Conservation (phyloP, 2,329 filamentous ascomycete species). For the Neocatenulostroma microsporum region DNA sequence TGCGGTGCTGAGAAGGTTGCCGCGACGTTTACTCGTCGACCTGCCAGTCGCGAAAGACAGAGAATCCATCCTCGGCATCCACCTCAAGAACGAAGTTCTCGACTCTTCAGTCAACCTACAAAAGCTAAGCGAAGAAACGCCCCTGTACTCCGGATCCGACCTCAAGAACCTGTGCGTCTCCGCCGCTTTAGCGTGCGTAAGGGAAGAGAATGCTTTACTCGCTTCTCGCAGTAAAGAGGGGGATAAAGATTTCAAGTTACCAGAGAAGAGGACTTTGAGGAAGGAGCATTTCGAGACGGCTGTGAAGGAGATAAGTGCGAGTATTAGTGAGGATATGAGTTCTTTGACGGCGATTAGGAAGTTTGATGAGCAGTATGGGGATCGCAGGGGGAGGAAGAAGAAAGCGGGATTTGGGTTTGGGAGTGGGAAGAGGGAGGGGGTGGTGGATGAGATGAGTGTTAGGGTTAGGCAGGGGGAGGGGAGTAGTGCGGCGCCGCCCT, state of each 20-base stretch:
- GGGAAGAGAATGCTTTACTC: slow-evolving; percentile 56
- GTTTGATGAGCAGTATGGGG: slow-evolving; percentile 93
- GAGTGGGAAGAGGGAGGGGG: slow-evolving; percentile 13
- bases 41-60: slow-evolving; percentile 60
- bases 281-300: slow-evolving; percentile 74
- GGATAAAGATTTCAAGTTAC: slow-evolving; percentile 49
- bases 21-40: slow-evolving; percentile 65
- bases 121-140: slow-evolving; percentile 57
- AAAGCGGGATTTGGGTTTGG: slow-evolving; percentile 30
- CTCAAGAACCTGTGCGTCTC: slow-evolving; percentile 76
- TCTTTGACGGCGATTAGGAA: slow-evolving; percentile 79
- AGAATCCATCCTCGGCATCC: slow-evolving; percentile 60
- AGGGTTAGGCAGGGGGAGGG: slow-evolving; percentile 19
- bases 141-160: slow-evolving; percentile 74
- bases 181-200: slow-evolving; percentile 69
- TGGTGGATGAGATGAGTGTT: slow-evolving; percentile 24
- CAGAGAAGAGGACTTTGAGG: slow-evolving; percentile 59
- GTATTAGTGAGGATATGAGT: slow-evolving; percentile 88
- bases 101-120: slow-evolving; percentile 54
- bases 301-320: slow-evolving; percentile 80
- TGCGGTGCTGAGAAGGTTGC: slow-evolving; percentile 68
- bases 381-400: slow-evolving; percentile 56
- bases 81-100: slow-evolving; percentile 60
- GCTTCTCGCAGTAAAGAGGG: slow-evolving; percentile 18
- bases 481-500: slow-evolving; percentile 2